Base-by-base conservation (phyloP, 2,329 filamentous ascomycete genomes). In the Aspergillus udagawae region DNA sequence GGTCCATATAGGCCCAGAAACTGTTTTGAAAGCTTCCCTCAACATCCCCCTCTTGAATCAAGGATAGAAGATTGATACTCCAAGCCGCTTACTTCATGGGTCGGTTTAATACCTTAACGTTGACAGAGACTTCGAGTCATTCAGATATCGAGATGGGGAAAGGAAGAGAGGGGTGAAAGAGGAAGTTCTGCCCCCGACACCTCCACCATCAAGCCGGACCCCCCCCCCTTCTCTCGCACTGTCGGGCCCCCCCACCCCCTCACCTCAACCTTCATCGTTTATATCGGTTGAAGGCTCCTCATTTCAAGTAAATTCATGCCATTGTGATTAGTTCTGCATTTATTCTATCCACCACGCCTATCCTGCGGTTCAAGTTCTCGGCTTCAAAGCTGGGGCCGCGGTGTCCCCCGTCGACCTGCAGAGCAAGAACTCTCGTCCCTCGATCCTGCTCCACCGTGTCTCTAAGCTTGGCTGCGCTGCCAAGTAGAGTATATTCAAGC, bases 371-470 rank as follows among this genome's bases (percentile, higher is more conserved):
- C 59, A 59, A 65, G 53, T 60, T 63, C 51, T 60, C 63, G 60
- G 64, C 64, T 63, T 59, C 63, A 60, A 67, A 65, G 53, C 54
- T 66, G 68, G 68, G 65, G 62, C 64, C 59, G 54, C 60, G 55
- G 59, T 56, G 63, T 67, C 65, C 62, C 59, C 57, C 66, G 64
- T 63, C 56, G 54, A 67, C 63, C 65, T 65, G 60, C 58, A 58
- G 55, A 55, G 55, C 59, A 59, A 62, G 59, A 60, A 54, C 58
- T 58, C 49, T 23, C 44, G 62, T 60, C 59, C 57, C 58, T 62
- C 61, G 55, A 63, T 60, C 49, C 17, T 20, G 32, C 35, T 58
- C 53, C 49, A 48, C 54, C 52, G 28, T 51, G 51, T 56, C 51
- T 54, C 58, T 58, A 55, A 52, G 48, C 55, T 58, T 61, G 49